These are phyloP conservation scores for Epichloe sylvatica DNA, from an alignment of 2,329 filamentous ascomycete genomes.

Conservation along the genomic window DNA sequence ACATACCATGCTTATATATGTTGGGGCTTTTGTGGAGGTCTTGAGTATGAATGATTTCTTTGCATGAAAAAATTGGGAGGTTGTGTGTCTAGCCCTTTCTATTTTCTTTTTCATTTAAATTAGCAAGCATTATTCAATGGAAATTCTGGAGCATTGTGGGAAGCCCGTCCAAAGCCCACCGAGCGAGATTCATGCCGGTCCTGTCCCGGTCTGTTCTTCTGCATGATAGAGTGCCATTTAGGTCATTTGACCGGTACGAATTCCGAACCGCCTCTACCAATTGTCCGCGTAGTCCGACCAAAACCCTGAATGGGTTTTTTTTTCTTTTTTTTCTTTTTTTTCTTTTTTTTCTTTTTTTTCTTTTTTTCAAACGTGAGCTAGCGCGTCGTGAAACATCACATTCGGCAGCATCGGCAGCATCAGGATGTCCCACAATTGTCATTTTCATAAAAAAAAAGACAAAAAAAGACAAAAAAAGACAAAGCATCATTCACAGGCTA, in stretches of 20 bases:
- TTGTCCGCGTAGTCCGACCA: too few species aligned
- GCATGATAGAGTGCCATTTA: background rate
- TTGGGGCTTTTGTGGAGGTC: background rate
- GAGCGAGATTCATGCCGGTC: background rate
- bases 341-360: too few species aligned
- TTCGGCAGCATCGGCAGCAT: background rate
- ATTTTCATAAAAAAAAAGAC: background rate
- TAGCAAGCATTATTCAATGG: slow-evolving; percentile 2
- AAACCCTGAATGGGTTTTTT: too few species aligned
- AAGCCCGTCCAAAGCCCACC: background rate
- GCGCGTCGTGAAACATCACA: background rate
- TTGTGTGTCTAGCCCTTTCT: background rate
- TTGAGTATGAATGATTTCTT: background rate
- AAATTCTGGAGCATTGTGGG: background rate
- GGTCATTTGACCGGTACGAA: background rate
- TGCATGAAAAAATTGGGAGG: background rate
- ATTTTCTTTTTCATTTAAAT: background rate
- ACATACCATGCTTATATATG: background rate
- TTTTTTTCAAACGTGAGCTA: background rate
- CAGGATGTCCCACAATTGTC: background rate
- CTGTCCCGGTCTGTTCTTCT: background rate
- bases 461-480: background rate
- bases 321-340: too few species aligned
- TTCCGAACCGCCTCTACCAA: background rate
- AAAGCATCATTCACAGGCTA: background rate